A percentile compares a stretch with the other conserved stretches of the same genome.
Evolutionary conservation across 768 basidiomycete species (phyloP).

Genomic region (Pilatotrama ljubarskyi): DNA sequence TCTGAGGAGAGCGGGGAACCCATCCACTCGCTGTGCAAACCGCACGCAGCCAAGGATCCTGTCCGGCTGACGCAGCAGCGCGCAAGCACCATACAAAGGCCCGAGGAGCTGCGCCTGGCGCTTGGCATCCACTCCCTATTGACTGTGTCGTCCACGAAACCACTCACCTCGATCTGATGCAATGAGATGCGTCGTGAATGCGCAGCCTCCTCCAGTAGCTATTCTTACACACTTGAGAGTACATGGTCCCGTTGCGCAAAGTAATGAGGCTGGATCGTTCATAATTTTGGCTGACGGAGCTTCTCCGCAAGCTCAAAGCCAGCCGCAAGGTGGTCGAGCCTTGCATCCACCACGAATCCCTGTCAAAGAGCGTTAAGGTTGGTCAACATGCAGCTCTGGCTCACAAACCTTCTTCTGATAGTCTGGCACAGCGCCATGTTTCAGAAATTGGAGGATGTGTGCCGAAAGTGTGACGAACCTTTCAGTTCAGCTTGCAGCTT

Average conservation of each 20-base stretch:
- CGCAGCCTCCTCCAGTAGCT: neutral
- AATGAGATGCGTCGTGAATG: no score
- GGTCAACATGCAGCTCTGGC: neutral
- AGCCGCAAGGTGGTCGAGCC: constrained; percentile 70
- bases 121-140: no score
- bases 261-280: neutral
- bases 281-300: constrained; percentile 24
- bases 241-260: neutral
- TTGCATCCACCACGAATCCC: constrained; percentile 68
- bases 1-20: no score
- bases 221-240: neutral
- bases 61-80: no score
- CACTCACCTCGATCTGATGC: no score
- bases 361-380: constrained; percentile 11
- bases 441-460: neutral
- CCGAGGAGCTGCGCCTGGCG: no score
- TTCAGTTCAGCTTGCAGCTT: constrained; percentile 64
- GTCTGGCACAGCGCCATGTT: constrained; percentile 36
- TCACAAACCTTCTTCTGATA: constrained; percentile 55
- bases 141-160: no score
- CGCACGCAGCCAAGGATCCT: no score
- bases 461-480: constrained; percentile 45
- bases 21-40: no score
- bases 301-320: constrained; percentile 62
- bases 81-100: no score